A percentile compares a stretch with the other conserved stretches of the same genome.
Conservation (phyloP, 345 rosid species). For the Syzygium aqueum region DNA sequence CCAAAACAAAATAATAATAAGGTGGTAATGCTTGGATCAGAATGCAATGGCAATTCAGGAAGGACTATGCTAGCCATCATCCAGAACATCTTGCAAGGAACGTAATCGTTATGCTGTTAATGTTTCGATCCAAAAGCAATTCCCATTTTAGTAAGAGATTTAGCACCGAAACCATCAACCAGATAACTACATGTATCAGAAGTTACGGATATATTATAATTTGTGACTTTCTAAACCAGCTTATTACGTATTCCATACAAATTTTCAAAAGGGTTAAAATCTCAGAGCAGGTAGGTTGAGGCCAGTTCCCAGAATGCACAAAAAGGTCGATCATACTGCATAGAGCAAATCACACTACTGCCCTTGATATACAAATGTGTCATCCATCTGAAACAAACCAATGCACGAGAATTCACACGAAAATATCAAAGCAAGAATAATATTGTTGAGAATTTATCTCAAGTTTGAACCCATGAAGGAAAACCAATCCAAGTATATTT, state of each 20-base stretch:
- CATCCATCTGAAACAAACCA: neutral
- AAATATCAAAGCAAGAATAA: neutral
- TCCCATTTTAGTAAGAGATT: neutral
- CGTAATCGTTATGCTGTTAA: neutral
- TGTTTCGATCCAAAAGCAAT: neutral
- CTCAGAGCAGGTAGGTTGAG: neutral
- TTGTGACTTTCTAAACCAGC: neutral
- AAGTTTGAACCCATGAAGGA: neutral
- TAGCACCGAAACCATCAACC: neutral
- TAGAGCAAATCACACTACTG: neutral
- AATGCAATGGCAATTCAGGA: no score
- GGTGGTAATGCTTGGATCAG: no score
- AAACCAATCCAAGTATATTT: neutral
- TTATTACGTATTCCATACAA: neutral
- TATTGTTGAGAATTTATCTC: neutral
- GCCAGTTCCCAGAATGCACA: neutral
- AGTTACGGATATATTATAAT: neutral
- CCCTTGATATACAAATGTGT: neutral
- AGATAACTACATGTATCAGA: neutral
- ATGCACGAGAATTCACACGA: neutral
- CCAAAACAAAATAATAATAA: no score
- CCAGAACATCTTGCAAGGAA: neutral
- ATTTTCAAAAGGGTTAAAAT: neutral
- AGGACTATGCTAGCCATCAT: neutral
- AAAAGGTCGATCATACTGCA: neutral